These are phyloP conservation scores for Tricholoma saponaceum DNA, from an alignment of 768 basidiomycete genomes.

Conservation along the genomic window DNA sequence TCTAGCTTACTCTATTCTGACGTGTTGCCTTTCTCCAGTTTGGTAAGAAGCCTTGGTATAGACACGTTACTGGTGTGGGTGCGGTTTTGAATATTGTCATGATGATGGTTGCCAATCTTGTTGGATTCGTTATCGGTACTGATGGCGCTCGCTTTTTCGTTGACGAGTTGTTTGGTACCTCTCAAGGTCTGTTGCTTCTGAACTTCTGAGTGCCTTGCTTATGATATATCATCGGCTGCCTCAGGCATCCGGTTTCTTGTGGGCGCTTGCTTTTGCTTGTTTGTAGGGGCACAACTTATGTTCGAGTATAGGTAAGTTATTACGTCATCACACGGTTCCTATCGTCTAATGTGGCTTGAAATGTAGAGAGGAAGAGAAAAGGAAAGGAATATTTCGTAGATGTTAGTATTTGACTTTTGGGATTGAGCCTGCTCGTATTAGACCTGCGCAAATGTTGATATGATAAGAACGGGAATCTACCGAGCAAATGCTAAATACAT, in stretches of 20 bases:
- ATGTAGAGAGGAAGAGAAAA: conserved; percentile 66
- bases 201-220: not conserved
- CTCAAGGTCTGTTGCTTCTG: conserved; percentile 45
- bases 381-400: conserved; percentile 54
- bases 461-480: too few relatives aligned
- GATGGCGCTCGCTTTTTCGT: conserved; percentile 75
- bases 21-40: conserved; percentile 47
- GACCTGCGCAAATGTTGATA: too few relatives aligned
- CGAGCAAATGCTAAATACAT: too few relatives aligned
- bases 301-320: conserved; percentile 84
- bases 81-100: conserved; percentile 80
- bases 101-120: conserved; percentile 91
- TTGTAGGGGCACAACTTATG: conserved; percentile 87
- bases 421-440: too few relatives aligned
- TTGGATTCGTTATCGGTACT: conserved; percentile 90
- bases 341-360: conserved; percentile 5
- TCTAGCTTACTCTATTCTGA: not conserved
- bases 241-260: conserved; percentile 68
- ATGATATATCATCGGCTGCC: not conserved
- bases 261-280: conserved; percentile 58
- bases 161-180: conserved; percentile 56
- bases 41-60: conserved; percentile 68
- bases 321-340: not conserved
- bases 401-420: conserved; percentile 24
- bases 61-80: conserved; percentile 80